Evolutionary conservation across 768 basidiomycete species (phyloP), one percentile per base, ranked within the genome.

Genomic region (Cystofilobasidium ferigula): DNA sequence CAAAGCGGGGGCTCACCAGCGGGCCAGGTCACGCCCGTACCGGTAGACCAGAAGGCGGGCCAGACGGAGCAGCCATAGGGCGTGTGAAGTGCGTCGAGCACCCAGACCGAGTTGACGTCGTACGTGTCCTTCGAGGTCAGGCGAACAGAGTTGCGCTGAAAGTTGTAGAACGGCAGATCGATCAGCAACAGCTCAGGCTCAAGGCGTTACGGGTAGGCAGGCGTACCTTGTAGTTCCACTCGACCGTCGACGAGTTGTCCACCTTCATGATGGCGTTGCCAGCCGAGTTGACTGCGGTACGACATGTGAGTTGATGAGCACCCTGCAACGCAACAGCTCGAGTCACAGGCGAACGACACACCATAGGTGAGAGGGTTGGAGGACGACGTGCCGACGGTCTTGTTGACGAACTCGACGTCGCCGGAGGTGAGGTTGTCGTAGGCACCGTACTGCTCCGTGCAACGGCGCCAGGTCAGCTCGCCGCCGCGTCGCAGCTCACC

Each of bases 181-280:
- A n/a, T n/a, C n/a, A n/a, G n/a, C n/a, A n/a, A n/a, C n/a, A n/a
- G n/a, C n/a, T n/a, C n/a, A n/a, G n/a, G n/a, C n/a, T n/a, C n/a
- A n/a, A n/a, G n/a, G n/a, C n/a, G n/a, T n/a, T n/a, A n/a, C n/a
- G n/a, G n/a, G n/a, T n/a, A n/a, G n/a, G n/a, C n/a, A n/a, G n/a
- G n/a, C n/a, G n/a, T n/a, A n/a, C n/a, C n/a, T n/a, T n/a, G n/a
- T n/a, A n/a, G n/a, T n/a, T n/a, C n/a, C n/a, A n/a, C n/a, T 78
- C 65, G 20, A 75, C 69, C 16, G 58, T 67, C 8, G 68, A 45
- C 28, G 67, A n/a, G 57, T 72, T 69, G 67, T 72, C 71, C 35
- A 70, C 86, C 71, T 81, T 82, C 72, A 89, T 85, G 71, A 89
- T 82, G 1, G 86, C 87, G 68, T 85, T 85, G 18, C 84, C 85